Base-by-base conservation (phyloP, 2,329 filamentous ascomycete species). In the Teratosphaeria epicoccoides region DNA sequence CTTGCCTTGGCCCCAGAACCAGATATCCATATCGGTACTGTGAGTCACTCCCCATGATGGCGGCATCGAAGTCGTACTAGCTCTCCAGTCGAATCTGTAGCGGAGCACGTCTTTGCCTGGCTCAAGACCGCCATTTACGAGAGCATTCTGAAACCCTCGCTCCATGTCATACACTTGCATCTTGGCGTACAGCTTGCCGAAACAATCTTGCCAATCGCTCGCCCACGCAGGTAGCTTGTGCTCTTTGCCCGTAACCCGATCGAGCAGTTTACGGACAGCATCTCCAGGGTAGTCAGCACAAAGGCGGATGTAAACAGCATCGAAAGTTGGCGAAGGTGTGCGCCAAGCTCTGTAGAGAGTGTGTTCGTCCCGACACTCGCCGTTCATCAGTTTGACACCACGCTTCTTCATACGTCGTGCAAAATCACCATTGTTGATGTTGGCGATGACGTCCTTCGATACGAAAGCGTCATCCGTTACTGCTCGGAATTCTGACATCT, bases 341-440 rank as follows among this genome's bases (percentile, higher is more conserved):
- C 70, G 68, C 74, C 75, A 80, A 7, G 64, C 65, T 1, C 69
- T 72, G 59, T 81, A 81, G 3, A 77, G 63, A 57, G 69, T 68
- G 55, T 75, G 75, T 61, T 81, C 78, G 53, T 79, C 73, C 46
- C 68, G 61, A 52, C 76, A 79, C 61, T 81, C 78, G 29, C 78
- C 78, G 14, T 76, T 73, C 50, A 81, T 66, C 43, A 81, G 65
- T 20, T 71, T 71, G 44, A 79, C 63, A 26, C 71, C 70, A 1
- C 76, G 71, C 1, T 61, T 56, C 37, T 70, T 68, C 61, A 80
- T 68, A 2, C 64, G 65, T 2, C 59, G 55, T 0, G 73, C 77
- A 51, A 79, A 78, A 3, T 62, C 63, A 12, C 77, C 77, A 37
- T 62, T 71, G 57, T 75, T 73, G 28, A 81, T 71, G 24, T 72